Evolutionary conservation across 352 stramenopile genomes (phyloP).

Genomic region (Thraustotheca clavata): DNA sequence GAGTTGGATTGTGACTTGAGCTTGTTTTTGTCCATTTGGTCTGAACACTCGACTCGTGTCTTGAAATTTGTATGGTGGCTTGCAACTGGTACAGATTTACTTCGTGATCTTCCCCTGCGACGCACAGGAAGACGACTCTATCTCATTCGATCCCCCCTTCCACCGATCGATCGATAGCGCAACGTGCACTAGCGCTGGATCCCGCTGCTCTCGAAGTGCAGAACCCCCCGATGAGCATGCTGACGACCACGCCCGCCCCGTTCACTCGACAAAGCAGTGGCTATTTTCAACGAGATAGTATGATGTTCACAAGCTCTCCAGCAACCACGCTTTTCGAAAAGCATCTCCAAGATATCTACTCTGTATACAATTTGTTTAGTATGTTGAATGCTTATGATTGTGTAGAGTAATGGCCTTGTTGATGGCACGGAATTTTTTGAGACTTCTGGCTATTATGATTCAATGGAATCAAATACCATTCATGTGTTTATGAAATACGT

Average conservation of each 20-base stretch:
- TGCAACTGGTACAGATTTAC: not conserved
- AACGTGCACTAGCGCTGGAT: too few species aligned
- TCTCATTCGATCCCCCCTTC: not conserved
- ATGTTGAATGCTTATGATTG: not conserved
- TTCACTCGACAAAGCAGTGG: constrained; percentile 11
- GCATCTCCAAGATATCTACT: constrained; percentile 19
- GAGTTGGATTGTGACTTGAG: not conserved
- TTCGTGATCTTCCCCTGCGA: constrained; percentile 4
- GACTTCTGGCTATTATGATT: constrained; percentile 75
- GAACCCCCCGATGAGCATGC: not conserved
- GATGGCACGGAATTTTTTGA: constrained; percentile 71
- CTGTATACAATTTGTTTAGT: not conserved
- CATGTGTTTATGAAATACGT: constrained; percentile 73
- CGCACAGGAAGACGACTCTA: not conserved
- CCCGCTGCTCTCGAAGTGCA: too few species aligned
- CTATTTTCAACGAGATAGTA: constrained; percentile 16
- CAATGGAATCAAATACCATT: constrained; percentile 71
- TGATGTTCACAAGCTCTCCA: not conserved
- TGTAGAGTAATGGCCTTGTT: constrained; percentile 11
- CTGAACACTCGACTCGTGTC: not conserved
- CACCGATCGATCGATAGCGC: not conserved
- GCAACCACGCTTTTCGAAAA: constrained; percentile 18
- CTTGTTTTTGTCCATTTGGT: not conserved
- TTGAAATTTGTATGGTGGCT: constrained; percentile 1
- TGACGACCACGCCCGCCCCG: not conserved